A percentile compares a stretch with the other conserved stretches of the same genome.
Conservation (phyloP, 2,329 filamentous ascomycete species). For the Cercospora berteroae region DNA sequence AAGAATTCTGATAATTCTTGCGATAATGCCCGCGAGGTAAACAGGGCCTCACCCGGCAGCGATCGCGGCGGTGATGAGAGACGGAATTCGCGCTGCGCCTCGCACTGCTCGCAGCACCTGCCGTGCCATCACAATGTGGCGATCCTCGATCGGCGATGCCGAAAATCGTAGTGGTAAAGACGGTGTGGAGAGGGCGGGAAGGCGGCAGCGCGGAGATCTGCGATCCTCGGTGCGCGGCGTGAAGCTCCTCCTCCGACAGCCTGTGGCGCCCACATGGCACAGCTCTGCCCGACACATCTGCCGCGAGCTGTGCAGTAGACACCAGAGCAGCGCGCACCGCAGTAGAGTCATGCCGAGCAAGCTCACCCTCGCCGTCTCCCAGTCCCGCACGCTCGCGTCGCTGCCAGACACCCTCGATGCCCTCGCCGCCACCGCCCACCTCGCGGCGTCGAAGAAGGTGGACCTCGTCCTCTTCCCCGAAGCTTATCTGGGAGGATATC, state of each 20-base stretch:
- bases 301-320: neutral
- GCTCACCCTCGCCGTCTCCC: slow-evolving; percentile 51
- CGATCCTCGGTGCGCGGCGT: neutral
- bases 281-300: neutral
- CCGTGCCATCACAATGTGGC: neutral
- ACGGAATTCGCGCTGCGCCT: neutral
- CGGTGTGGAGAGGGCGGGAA: neutral
- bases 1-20: no score
- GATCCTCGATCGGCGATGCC: neutral
- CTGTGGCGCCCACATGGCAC: neutral
- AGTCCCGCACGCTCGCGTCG: slow-evolving; percentile 49
- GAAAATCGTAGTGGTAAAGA: neutral
- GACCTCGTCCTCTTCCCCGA: slow-evolving; percentile 86
- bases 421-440: slow-evolving; percentile 61
- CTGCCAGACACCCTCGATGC: slow-evolving; percentile 62
- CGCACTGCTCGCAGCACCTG: neutral
- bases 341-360: slow-evolving; percentile 37
- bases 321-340: neutral
- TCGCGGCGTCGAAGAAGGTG: slow-evolving; percentile 59
- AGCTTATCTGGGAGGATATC: slow-evolving; percentile 89
- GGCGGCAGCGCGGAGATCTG: neutral
- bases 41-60: no score
- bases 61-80: neutral
- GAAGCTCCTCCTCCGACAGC: neutral
- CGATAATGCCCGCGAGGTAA: no score